Evolutionary conservation across 2,329 filamentous ascomycete species (phyloP).

Genomic region (Apiospora phragmitis): DNA sequence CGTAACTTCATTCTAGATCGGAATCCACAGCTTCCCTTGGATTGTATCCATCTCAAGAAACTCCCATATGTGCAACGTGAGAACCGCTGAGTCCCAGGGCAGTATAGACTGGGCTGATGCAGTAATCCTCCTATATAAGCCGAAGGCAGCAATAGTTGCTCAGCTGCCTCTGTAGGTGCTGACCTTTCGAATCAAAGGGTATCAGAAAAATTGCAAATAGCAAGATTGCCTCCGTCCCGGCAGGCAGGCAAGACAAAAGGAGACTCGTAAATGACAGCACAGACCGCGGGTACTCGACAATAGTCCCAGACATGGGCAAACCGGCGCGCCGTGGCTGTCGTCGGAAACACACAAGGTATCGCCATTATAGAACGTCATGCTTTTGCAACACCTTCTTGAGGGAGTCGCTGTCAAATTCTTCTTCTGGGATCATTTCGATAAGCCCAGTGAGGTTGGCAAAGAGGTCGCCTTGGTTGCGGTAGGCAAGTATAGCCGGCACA

Average conservation of each 20-base stretch:
- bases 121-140: neutral
- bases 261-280: neutral
- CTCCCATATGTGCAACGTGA: neutral
- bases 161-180: neutral
- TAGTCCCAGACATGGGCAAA: neutral
- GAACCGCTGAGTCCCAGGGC: neutral
- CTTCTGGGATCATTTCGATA: conserved; percentile 78
- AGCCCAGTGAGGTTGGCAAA: conserved; percentile 89
- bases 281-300: neutral
- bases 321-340: neutral
- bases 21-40: neutral
- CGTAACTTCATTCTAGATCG: conserved; percentile 4
- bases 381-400: conserved; percentile 54
- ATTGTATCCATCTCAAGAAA: neutral
- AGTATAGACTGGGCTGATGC: neutral
- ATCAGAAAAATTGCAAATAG: neutral
- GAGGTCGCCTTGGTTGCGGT: conserved; percentile 83
- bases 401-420: conserved; percentile 55
- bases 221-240: neutral
- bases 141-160: neutral
- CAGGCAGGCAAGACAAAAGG: neutral
- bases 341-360: neutral
- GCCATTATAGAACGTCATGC: conserved; percentile 49
- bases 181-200: conserved; percentile 7
- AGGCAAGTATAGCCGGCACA: conserved; percentile 85